phyloP scores from a whole-genome alignment of 305 asterid species.

The Lippia alba region DNA sequence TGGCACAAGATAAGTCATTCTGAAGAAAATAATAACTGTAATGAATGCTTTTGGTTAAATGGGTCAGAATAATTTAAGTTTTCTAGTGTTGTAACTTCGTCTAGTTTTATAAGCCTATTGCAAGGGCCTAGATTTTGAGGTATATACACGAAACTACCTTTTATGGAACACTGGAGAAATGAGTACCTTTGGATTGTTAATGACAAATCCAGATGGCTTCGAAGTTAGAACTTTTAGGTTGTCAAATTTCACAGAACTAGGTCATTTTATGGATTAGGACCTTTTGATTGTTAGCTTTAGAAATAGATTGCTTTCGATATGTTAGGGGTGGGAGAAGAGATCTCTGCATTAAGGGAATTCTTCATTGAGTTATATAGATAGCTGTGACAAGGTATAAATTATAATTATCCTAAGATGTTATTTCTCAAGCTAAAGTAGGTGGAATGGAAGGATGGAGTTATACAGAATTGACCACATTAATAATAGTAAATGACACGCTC shows the following conservation, averaged over 20 bases:
- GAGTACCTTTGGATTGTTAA: background rate
- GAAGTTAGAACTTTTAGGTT: background rate
- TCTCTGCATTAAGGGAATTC: background rate
- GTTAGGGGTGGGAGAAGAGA: constrained; percentile 1
- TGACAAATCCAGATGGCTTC: too few species aligned
- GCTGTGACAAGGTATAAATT: background rate
- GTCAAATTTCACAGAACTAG: background rate
- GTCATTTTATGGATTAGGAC: constrained; percentile 7
- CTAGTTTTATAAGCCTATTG: background rate
- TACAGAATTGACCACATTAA: background rate
- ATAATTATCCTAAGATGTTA: background rate
- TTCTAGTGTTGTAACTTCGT: background rate
- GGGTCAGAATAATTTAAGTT: background rate
- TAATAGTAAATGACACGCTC: background rate
- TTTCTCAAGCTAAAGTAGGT: constrained; percentile 3
- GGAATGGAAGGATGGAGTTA: background rate
- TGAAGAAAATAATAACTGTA: background rate
- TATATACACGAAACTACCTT: too few species aligned
- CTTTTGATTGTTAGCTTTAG: constrained; percentile 2
- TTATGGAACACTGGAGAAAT: background rate
- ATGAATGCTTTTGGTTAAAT: background rate
- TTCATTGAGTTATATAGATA: constrained; percentile 8
- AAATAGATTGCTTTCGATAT: background rate
- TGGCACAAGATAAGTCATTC: background rate
- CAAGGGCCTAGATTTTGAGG: background rate